These are phyloP conservation scores for Leishmania guyanensis DNA, from an alignment of 208 protist species.

Conservation along the genomic window DNA sequence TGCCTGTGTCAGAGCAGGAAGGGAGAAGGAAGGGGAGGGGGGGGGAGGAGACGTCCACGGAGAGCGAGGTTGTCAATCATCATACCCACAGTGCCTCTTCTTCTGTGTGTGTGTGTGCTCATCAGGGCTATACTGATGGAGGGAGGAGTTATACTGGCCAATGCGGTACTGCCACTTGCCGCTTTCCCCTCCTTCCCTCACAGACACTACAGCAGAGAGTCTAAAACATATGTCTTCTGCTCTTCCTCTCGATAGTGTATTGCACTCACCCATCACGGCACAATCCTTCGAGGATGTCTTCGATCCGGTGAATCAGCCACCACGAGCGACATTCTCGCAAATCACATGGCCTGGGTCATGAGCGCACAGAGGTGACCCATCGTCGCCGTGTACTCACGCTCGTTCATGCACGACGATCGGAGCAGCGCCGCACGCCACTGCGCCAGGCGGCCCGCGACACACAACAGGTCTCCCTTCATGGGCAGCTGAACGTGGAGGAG, in stretches of 20 bases:
- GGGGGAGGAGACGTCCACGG: not conserved
- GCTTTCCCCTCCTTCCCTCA: not conserved
- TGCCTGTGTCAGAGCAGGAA: not conserved
- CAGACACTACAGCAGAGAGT: not conserved
- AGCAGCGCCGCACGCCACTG: slow-evolving; percentile 21
- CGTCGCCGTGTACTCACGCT: slow-evolving; percentile 34
- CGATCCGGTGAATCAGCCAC: not conserved
- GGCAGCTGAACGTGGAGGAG: slow-evolving; percentile 39
- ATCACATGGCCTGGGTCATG: slow-evolving; percentile 36
- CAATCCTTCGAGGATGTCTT: not conserved
- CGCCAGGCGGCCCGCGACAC: slow-evolving; percentile 41
- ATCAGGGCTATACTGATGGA: not conserved
- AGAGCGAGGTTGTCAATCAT: not conserved
- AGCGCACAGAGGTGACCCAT: slow-evolving; percentile 35
- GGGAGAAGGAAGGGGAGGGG: not conserved
- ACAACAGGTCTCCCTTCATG: slow-evolving; percentile 55
- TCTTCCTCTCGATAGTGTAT: not conserved
- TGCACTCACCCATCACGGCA: not conserved
- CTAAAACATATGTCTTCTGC: not conserved
- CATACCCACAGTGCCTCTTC: not conserved
- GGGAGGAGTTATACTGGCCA: not conserved
- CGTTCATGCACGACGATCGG: slow-evolving; percentile 6
- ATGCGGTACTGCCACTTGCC: not conserved
- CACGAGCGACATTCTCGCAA: not conserved
- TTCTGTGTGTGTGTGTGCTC: not conserved